phyloP scores from a whole-genome alignment of 805 yeast species.

The Candida hungchunana region DNA sequence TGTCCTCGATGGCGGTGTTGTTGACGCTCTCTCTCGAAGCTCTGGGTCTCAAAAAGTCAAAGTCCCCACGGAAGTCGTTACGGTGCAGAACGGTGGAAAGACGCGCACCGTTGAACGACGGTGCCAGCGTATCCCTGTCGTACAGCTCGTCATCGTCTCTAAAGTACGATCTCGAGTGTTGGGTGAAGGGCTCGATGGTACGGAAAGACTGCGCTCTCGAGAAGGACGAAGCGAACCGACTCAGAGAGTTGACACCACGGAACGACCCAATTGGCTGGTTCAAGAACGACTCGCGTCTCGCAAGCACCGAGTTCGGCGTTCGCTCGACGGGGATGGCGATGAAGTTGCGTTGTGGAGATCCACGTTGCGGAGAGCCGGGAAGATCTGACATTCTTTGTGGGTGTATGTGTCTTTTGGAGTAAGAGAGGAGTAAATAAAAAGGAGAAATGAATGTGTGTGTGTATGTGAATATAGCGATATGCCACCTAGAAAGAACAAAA shows the following conservation, averaged over 20 bases:
- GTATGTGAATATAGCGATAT: too few relatives aligned
- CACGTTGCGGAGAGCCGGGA: too few relatives aligned
- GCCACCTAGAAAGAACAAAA: too few relatives aligned
- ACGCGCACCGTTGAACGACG: constrained; percentile 59
- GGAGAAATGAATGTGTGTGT: too few relatives aligned
- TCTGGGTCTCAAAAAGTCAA: constrained; percentile 25
- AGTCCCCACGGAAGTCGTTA: constrained; percentile 27
- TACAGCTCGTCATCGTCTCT: constrained; percentile 57
- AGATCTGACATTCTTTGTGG: too few relatives aligned
- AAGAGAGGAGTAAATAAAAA: too few relatives aligned
- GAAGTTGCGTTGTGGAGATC: constrained; percentile 12
- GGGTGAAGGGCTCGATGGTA: constrained; percentile 42
- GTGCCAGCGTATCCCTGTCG: constrained; percentile 67
- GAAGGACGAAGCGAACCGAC: constrained; percentile 75
- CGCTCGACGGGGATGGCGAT: constrained; percentile 19
- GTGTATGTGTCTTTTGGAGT: too few relatives aligned
- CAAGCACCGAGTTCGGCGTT: constrained; percentile 18
- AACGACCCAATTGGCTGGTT: constrained; percentile 54
- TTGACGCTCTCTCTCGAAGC: constrained; percentile 16
- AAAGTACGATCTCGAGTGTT: constrained; percentile 56
- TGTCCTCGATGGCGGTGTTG: constrained; percentile 20
- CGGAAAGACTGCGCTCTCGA: constrained; percentile 75
- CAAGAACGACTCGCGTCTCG: constrained; percentile 35
- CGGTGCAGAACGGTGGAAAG: constrained; percentile 48
- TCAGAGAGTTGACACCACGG: constrained; percentile 62